These are phyloP conservation scores for Geoglossum cookeanum DNA, from an alignment of 2,329 filamentous ascomycete genomes.

Conservation along the genomic window DNA sequence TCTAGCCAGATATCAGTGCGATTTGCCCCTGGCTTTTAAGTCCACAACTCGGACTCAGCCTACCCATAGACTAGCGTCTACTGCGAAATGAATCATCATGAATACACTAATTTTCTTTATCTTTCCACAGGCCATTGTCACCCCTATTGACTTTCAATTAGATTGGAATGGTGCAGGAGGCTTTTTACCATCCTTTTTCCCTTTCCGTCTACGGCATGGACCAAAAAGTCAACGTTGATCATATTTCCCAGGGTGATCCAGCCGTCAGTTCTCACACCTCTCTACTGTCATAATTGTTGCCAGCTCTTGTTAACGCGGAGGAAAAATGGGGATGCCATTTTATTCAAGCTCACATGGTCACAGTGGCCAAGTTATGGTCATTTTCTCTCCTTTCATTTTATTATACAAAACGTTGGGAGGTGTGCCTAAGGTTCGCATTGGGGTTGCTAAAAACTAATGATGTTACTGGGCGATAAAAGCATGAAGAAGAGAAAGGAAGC, in stretches of 20 bases:
- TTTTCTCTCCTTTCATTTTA: neutral
- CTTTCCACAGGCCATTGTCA: neutral
- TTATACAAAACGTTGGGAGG: neutral
- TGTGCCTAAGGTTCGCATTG: neutral
- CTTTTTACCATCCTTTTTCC: neutral
- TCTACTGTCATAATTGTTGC: neutral
- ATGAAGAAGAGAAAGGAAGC: neutral
- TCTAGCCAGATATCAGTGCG: neutral
- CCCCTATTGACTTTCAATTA: neutral
- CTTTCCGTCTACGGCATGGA: neutral
- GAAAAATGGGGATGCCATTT: neutral
- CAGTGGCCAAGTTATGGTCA: neutral
- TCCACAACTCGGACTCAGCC: neutral
- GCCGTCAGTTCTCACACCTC: neutral
- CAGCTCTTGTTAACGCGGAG: neutral
- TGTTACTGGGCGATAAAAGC: neutral
- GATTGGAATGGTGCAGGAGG: neutral
- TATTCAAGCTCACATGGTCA: neutral
- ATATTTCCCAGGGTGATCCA: neutral
- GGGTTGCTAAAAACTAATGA: neutral
- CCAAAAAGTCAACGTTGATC: neutral
- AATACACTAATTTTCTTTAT: neutral
- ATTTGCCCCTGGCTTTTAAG: neutral
- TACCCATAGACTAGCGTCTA: neutral
- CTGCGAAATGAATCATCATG: neutral